Evolutionary conservation across 768 basidiomycete species (phyloP), one percentile per base, ranked within the genome.

Genomic region (Butyriboletus loyo): DNA sequence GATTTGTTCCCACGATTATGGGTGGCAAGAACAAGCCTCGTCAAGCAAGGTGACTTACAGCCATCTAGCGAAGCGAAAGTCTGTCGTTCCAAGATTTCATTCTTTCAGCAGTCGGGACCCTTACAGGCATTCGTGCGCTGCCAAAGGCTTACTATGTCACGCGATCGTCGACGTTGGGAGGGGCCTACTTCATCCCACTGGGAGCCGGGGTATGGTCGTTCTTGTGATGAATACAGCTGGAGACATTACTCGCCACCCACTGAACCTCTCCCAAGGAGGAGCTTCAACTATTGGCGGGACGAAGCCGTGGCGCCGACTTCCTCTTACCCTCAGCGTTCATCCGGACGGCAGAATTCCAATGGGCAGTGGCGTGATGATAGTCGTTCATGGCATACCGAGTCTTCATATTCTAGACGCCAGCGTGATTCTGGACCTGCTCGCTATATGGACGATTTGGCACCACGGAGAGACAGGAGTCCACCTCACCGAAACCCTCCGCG

Each of bases 261-360:
- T 8, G 57, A 48, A 14, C 0, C 30, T 46, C 19, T 5, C 31
- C 37, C 39, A 34, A 44, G 54, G 10, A 46, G 51, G 24, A 41
- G 47, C 15, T 63, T 59, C 50, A 56, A 67, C 34, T 61, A 67
- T n/a, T 63, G 66, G 66, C 49, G 54, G 13, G 65, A 65, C n/a
- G 54, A 60, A 24, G 2, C 39, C 37, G 13, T 24, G 13, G 15
- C 15, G 4, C 42, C 47, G 13, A 42, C 31, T 38, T 50, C 52
- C 17, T 25, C 48, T 44, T 19, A 40, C 22, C 44, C 59, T 42
- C 51, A 37, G 39, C 53, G 32, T 25, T 25, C 59, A 19, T 42
- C 58, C 36, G 28, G 25, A n/a, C 24, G 31, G 42, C 57, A 55
- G 27, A 32, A 25, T 17, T 27, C 36, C 41, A 44, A 48, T n/a